phyloP scores from a whole-genome alignment of 345 rosid species.

The Geranium brycei region DNA sequence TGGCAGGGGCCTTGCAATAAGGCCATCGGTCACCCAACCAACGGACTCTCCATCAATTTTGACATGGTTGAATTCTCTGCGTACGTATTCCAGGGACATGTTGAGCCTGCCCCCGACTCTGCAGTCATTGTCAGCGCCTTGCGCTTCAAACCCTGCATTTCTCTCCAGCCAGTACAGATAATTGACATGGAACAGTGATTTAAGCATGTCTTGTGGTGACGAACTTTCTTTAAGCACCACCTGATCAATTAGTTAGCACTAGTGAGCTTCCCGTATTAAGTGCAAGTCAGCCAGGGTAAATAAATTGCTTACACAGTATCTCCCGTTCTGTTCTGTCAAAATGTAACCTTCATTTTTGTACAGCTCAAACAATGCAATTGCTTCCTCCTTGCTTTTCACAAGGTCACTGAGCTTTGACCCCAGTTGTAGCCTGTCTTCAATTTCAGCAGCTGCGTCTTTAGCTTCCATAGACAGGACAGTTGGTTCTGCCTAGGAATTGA shows the following conservation, averaged over 20 bases:
- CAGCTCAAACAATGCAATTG: constrained; percentile 44
- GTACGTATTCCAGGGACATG: constrained; percentile 65
- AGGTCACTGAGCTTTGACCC: constrained; percentile 80
- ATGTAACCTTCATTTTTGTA: constrained; percentile 73
- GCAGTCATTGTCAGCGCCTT: constrained; percentile 49
- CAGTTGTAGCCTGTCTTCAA: constrained; percentile 50
- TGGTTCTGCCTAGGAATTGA: constrained; percentile 24
- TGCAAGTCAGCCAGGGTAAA: not conserved
- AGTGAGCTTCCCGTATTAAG: not conserved
- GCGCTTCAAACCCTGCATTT: constrained; percentile 71
- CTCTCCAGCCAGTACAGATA: constrained; percentile 91
- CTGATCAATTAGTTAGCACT: constrained; percentile 22
- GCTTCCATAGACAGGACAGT: constrained; percentile 49
- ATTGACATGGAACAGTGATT: constrained; percentile 80
- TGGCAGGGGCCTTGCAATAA: constrained; percentile 76
- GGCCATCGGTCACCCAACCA: constrained; percentile 83
- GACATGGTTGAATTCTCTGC: constrained; percentile 68
- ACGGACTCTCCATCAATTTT: constrained; percentile 54
- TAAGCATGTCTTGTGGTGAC: constrained; percentile 80
- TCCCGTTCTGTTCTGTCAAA: constrained; percentile 54
- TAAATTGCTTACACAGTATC: constrained; percentile 51
- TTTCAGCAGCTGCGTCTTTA: constrained; percentile 66
- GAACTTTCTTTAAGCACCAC: constrained; percentile 75
- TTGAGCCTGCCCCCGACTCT: constrained; percentile 63
- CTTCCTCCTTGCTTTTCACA: constrained; percentile 61